Percentiles rank a stretch among this genome's conserved stretches.
Evolutionary conservation across 2,329 filamentous ascomycete genomes (phyloP).

Genomic region (Lasiodiplodia theobromae): DNA sequence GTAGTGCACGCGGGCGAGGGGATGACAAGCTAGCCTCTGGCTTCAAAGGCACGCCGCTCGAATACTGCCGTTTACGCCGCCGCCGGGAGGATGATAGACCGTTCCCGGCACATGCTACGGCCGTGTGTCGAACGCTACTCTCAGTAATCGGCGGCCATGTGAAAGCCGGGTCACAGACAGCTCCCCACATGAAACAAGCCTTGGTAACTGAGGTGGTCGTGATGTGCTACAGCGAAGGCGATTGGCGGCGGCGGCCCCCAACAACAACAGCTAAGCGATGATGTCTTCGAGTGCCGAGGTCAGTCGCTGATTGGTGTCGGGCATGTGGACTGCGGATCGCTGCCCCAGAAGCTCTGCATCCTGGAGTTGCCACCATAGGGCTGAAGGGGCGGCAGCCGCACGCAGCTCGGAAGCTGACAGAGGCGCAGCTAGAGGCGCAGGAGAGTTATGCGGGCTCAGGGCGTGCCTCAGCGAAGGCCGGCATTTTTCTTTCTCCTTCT

Average conservation of each 20-base stretch:
- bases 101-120: constrained; percentile 8
- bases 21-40: constrained; percentile 3
- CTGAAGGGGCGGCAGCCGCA: not conserved
- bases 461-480: not conserved
- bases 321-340: constrained; percentile 24
- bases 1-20: constrained; percentile 11
- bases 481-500: not conserved
- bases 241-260: constrained; percentile 10
- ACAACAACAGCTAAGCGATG: constrained; percentile 22
- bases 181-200: constrained; percentile 20
- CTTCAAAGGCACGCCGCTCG: not conserved
- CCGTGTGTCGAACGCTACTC: not conserved
- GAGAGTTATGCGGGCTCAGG: not conserved
- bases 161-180: constrained; percentile 8
- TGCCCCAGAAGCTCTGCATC: constrained; percentile 13
- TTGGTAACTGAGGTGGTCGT: not conserved
- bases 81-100: not conserved
- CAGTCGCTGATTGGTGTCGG: constrained; percentile 20
- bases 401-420: not conserved
- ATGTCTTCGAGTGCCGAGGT: constrained; percentile 23
- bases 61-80: not conserved
- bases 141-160: not conserved
- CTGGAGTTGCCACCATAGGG: constrained; percentile 27
- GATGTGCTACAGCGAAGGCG: not conserved
- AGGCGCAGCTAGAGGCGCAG: not conserved